Evolutionary conservation across 352 stramenopile species (phyloP).

Genomic region (Poterioochromonas sp.): DNA sequence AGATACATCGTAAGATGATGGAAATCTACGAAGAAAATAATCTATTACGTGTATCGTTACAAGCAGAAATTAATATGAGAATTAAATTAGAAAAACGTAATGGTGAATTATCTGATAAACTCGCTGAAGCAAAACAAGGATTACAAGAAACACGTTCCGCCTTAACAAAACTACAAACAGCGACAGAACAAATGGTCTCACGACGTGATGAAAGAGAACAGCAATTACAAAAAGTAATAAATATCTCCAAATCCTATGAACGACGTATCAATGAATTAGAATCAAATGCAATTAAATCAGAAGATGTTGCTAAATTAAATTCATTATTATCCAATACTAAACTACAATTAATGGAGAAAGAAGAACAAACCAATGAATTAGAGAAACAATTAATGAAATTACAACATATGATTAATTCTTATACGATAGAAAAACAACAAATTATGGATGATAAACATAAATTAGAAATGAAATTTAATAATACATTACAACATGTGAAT

Average conservation of each 20-base stretch:
- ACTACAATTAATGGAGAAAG: background rate
- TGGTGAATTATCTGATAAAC: background rate
- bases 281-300: background rate
- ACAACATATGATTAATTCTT: background rate
- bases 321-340: background rate
- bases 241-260: conserved; percentile 4
- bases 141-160: conserved; percentile 4
- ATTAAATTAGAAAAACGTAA: conserved; percentile 7
- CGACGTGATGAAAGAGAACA: conserved; percentile 11
- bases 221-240: background rate
- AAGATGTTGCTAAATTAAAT: conserved; percentile 12
- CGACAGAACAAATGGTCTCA: background rate
- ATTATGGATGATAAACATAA: background rate
- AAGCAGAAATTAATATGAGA: conserved; percentile 15
- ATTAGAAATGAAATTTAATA: background rate
- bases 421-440: background rate
- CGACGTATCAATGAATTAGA: conserved; percentile 5
- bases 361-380: background rate
- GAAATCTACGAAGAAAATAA: conserved; percentile 11
- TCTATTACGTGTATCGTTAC: background rate
- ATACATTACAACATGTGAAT: background rate
- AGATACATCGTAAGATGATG: background rate
- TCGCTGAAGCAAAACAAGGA: background rate
- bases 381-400: background rate
- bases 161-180: background rate